phyloP scores from a whole-genome alignment of 352 stramenopile species.

The Phytophthora fragariaefolia region DNA sequence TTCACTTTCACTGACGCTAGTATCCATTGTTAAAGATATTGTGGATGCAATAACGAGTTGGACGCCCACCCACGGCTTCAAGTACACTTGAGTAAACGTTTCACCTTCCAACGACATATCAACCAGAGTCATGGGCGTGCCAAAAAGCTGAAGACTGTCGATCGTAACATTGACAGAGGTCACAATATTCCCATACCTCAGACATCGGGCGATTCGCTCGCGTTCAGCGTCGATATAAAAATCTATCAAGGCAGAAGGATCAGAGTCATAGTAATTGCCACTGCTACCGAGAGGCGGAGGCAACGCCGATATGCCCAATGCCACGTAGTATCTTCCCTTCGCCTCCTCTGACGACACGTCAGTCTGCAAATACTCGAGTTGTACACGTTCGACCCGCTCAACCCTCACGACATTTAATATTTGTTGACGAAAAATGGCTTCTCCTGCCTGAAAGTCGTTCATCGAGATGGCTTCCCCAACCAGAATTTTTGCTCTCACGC shows the following conservation, averaged over 20 bases:
- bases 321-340: slow-evolving; percentile 18
- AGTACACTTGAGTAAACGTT: slow-evolving; percentile 27
- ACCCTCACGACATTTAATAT: slow-evolving; percentile 25
- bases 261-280: background rate
- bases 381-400: slow-evolving; percentile 21
- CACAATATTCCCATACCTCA: slow-evolving; percentile 14
- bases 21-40: background rate
- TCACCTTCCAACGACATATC: slow-evolving; percentile 33
- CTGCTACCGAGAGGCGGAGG: slow-evolving; percentile 9
- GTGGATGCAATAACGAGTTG: slow-evolving; percentile 25
- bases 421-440: slow-evolving; percentile 27
- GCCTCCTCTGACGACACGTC: slow-evolving; percentile 8
- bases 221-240: slow-evolving; percentile 26
- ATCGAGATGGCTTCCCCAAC: slow-evolving; percentile 21
- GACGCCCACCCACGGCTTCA: slow-evolving; percentile 37
- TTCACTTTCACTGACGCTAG: background rate
- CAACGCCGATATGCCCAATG: slow-evolving; percentile 31
- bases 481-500: slow-evolving; percentile 32
- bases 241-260: slow-evolving; percentile 7
- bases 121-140: slow-evolving; percentile 24
- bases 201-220: slow-evolving; percentile 20
- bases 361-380: slow-evolving; percentile 35
- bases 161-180: slow-evolving; percentile 16
- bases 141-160: slow-evolving; percentile 24
- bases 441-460: slow-evolving; percentile 12